Conservation (phyloP, 2,329 filamentous ascomycete species). For the Aspergillus oerlinghausenensis region DNA sequence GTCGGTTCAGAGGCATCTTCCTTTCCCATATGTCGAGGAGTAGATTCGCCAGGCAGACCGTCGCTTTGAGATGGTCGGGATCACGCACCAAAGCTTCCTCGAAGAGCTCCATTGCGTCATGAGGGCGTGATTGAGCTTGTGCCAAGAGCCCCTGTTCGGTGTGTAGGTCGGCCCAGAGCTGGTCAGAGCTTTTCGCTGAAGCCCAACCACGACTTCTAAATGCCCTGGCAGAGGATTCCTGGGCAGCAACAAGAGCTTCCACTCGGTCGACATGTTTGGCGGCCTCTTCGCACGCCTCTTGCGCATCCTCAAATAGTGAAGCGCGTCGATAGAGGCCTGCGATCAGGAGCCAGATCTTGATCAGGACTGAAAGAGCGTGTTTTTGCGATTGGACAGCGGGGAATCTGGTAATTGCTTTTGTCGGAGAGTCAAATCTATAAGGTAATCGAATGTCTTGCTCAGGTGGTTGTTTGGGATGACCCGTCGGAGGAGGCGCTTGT, state of each 20-base stretch:
- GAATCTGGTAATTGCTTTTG: constrained; percentile 45
- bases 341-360: constrained; percentile 86
- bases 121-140: constrained; percentile 57
- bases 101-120: constrained; percentile 70
- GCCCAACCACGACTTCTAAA: constrained; percentile 70
- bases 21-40: constrained; percentile 76
- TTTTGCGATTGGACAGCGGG: constrained; percentile 49
- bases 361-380: constrained; percentile 56
- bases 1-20: constrained; percentile 37
- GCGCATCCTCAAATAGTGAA: constrained; percentile 71
- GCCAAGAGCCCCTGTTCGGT: constrained; percentile 70
- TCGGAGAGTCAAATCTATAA: constrained; percentile 37
- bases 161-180: constrained; percentile 78
- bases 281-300: constrained; percentile 76
- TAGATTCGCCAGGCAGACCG: constrained; percentile 76
- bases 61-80: constrained; percentile 74
- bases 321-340: constrained; percentile 83
- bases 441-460: constrained; percentile 39
- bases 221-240: constrained; percentile 58
- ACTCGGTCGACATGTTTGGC: constrained; percentile 67
- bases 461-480: constrained; percentile 42
- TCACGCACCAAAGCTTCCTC: constrained; percentile 77
- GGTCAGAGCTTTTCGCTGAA: constrained; percentile 73
- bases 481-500: constrained; percentile 29
- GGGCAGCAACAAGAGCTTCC: constrained; percentile 61